Evolutionary conservation across 2,329 filamentous ascomycete genomes (phyloP).

Genomic region (Monilinia aucupariae): DNA sequence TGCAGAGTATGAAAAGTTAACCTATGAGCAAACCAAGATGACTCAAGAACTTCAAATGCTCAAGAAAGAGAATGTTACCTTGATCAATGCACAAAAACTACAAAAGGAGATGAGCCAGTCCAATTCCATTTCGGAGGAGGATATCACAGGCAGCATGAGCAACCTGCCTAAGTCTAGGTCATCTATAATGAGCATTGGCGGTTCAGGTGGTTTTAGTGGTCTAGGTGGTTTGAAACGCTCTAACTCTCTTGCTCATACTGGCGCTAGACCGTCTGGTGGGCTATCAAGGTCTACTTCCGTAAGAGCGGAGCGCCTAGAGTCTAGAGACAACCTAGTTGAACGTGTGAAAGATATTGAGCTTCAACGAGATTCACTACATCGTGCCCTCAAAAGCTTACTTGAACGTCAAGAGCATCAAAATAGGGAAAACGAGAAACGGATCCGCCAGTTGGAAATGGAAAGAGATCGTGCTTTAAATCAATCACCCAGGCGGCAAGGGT

Average conservation of each 20-base stretch:
- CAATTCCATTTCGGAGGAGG: slow-evolving; percentile 57
- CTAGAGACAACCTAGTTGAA: slow-evolving; percentile 66
- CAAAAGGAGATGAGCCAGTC: slow-evolving; percentile 48
- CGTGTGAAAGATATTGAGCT: slow-evolving; percentile 87
- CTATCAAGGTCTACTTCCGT: slow-evolving; percentile 55
- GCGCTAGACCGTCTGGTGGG: slow-evolving; percentile 34
- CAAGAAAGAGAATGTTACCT: slow-evolving; percentile 58
- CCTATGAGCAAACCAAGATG: slow-evolving; percentile 77
- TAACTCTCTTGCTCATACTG: slow-evolving; percentile 53
- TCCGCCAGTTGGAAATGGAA: slow-evolving; percentile 70
- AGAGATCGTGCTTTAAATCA: slow-evolving; percentile 65
- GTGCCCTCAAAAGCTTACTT: slow-evolving; percentile 76
- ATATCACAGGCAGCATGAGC: slow-evolving; percentile 20
- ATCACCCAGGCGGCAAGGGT: slow-evolving; percentile 69
- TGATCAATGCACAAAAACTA: slow-evolving; percentile 41
- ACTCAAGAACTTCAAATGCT: slow-evolving; percentile 77
- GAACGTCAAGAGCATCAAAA: slow-evolving; percentile 81
- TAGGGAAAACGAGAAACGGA: slow-evolving; percentile 75
- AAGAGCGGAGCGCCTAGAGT: slow-evolving; percentile 37
- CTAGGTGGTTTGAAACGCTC: slow-evolving; percentile 52
- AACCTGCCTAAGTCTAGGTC: slow-evolving; percentile 25
- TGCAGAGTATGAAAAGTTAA: slow-evolving; percentile 64
- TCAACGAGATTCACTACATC: slow-evolving; percentile 87
- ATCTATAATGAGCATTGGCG: slow-evolving; percentile 13
- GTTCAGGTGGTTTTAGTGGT: slow-evolving; percentile 28